Evolutionary conservation across 306 rosid species (phyloP), one percentile per base, ranked within the genome.

Genomic region (cucumber (Cucumis sativus)): DNA sequence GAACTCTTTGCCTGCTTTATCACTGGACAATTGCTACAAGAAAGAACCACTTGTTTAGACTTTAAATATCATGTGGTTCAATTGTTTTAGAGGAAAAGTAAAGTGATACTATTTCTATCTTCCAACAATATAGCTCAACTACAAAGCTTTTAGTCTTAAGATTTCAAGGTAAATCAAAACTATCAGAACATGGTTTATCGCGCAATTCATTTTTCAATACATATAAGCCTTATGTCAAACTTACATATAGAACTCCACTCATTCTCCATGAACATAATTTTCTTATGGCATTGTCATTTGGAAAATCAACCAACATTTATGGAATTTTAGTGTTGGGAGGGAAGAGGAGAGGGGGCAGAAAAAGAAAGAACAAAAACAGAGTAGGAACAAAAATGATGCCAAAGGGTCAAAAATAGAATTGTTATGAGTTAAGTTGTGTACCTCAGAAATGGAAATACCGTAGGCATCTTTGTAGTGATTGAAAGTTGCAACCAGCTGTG

Each of bases 401-500:
- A 13, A 33, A 41, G 13, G 16, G 35, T 69, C 37, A 13, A 47
- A 47, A 47, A 3, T 47, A 4, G 51, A 45, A 45, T 3, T 45
- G 51, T 45, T 10, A 0, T 47, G 11, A 47, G 52, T 47, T 49
- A 8, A 15, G 65, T 12, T 56, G 17, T 49, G 7, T 79, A 93
- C 97, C 97, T 91, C 87, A 4, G 89, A 73, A 80, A 91, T 85
- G 30, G 98, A 87, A 84, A 82, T 64, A 70, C 85, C 88, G 47
- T 82, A 86, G 45, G 77, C 92, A 78, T 92, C 96, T 84, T 82
- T 86, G 84, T 89, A 93, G 25, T 74, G 82, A 77, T 91, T 93
- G 87, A 93, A 91, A 74, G 90, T 87, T 0, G 91, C 94, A 51
- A 87, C 79, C 84, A 91, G 90, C 79, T 91, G 97, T 0, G 83